Evolutionary conservation across 139 green algal genomes (phyloP), one percentile per base, ranked within the genome.

Genomic region (Diplosphaera chodatii): DNA sequence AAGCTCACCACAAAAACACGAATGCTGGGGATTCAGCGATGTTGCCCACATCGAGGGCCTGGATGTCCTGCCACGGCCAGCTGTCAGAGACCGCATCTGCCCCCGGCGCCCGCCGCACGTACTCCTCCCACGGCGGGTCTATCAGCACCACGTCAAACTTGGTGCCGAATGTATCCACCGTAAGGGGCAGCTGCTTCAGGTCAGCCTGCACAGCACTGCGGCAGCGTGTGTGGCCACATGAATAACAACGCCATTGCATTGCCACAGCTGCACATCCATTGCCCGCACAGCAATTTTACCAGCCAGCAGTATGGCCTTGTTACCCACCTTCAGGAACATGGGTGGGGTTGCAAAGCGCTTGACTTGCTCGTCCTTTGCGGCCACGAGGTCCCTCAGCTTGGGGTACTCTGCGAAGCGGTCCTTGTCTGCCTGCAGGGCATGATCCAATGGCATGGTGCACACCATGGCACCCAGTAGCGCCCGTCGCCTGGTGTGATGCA

Each of bases 81-180:
- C 67, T 72, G 40, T 87, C 79, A 18, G 68, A 31, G 41, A 90
- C 48, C 13, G 48, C 81, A 1, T 68, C 82, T 30, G 92, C 66
- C 8, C 84, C 80, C 22, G 90, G 89, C 23, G 86, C 89, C 20
- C 90, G 70, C 27, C 87, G 74, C 55, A 84, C 84, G 77, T 96
- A 96, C 78, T 96, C 90, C 70, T 92, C 86, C 90, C 89, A 94
- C 3, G 90, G 90, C 2, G 90, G 90, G 74, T 96, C 90, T 3
- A 96, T 80, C 32, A 96, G 67, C 37, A 93, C 89, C 29, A 93
- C 88, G 73, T 96, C 90, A 82, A 93, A 93, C 66, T 88, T 90
- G 37, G 87, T 93, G 55, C 87, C 87, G 69, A 93, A 89, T 0
- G 80, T 85, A 20, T 85, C 77, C 30, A 73, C 63, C 16, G 25